Evolutionary conservation across 1,284 basidiomycete species (phyloP).

Genomic region (Xerocomus tenax): DNA sequence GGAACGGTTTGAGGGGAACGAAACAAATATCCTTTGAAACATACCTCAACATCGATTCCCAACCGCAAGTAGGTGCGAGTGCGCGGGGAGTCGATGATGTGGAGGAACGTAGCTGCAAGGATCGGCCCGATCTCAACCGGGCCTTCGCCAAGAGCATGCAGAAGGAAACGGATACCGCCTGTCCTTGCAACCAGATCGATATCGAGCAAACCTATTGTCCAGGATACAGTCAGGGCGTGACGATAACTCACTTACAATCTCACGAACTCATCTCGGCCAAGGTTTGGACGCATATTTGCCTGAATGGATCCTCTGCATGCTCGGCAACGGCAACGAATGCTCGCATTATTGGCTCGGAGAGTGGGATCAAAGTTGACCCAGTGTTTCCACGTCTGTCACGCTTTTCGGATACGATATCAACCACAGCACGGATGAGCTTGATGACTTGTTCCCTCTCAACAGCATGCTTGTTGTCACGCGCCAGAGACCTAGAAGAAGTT

Average conservation of each 20-base stretch:
- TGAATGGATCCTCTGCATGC: conserved; percentile 84
- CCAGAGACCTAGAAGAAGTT: conserved; percentile 55
- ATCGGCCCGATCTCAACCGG: conserved; percentile 76
- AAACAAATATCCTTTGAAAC: conserved; percentile 14
- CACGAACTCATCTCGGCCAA: conserved; percentile 79
- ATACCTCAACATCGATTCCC: conserved; percentile 85
- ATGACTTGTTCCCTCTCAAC: conserved; percentile 93
- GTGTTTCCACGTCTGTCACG: conserved; percentile 39
- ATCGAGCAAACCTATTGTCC: conserved; percentile 64
- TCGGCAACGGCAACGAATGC: conserved; percentile 90
- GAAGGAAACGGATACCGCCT: conserved; percentile 80
- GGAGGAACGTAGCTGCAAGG: conserved; percentile 79
- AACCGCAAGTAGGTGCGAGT: conserved; percentile 74
- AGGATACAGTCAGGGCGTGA: conserved; percentile 13
- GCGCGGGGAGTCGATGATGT: conserved; percentile 78
- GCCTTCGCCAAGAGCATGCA: conserved; percentile 83
- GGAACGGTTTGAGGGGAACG: conserved; percentile 11
- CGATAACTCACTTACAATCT: conserved; percentile 8
- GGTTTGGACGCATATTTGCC: conserved; percentile 79
- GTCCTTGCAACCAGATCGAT: conserved; percentile 74
- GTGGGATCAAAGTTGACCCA: conserved; percentile 43
- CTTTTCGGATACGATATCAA: conserved; percentile 59
- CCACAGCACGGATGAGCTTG: conserved; percentile 79
- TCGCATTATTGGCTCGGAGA: conserved; percentile 75
- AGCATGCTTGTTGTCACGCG: conserved; percentile 75